A percentile compares a stretch with the other conserved stretches of the same genome.
Evolutionary conservation across 2,329 filamentous ascomycete species (phyloP).

Genomic region (Aspergillus tamarii): DNA sequence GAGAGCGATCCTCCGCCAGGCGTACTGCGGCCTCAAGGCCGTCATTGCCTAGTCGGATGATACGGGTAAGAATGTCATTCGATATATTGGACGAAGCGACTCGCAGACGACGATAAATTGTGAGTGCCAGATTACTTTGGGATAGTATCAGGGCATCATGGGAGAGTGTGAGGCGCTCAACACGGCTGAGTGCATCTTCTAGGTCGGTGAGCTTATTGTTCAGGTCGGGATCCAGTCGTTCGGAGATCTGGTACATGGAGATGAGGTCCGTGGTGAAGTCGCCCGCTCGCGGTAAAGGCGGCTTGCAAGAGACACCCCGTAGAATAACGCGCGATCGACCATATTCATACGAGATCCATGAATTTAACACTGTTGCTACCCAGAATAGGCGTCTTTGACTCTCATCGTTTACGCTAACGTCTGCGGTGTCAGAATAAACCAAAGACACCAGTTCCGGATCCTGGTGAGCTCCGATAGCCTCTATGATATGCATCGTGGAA

Average conservation of each 20-base stretch:
- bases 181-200: constrained; percentile 9
- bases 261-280: constrained; percentile 18
- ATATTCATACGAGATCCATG: constrained; percentile 26
- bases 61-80: constrained; percentile 8
- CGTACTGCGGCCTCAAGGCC: constrained; percentile 14
- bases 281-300: constrained; percentile 1
- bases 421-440: constrained; percentile 17
- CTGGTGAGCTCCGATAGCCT: constrained; percentile 47
- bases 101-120: constrained; percentile 21
- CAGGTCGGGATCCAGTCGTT: constrained; percentile 16
- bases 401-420: constrained; percentile 9
- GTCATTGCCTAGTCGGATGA: constrained; percentile 13
- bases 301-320: constrained; percentile 15
- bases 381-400: constrained; percentile 16
- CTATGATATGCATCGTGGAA: constrained; percentile 60
- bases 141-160: constrained; percentile 19
- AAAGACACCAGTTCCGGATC: constrained; percentile 13
- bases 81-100: constrained; percentile 13
- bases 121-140: constrained; percentile 17
- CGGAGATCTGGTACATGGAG: constrained; percentile 17
- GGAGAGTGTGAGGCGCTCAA: constrained; percentile 5
- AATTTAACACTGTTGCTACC: constrained; percentile 22
- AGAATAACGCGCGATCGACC: constrained; percentile 19
- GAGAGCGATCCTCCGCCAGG: constrained; percentile 10
- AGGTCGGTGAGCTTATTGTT: constrained; percentile 11